Evolutionary conservation across 1,284 basidiomycete genomes (phyloP), one percentile per base, ranked within the genome.

Genomic region (Tremellales sp.): DNA sequence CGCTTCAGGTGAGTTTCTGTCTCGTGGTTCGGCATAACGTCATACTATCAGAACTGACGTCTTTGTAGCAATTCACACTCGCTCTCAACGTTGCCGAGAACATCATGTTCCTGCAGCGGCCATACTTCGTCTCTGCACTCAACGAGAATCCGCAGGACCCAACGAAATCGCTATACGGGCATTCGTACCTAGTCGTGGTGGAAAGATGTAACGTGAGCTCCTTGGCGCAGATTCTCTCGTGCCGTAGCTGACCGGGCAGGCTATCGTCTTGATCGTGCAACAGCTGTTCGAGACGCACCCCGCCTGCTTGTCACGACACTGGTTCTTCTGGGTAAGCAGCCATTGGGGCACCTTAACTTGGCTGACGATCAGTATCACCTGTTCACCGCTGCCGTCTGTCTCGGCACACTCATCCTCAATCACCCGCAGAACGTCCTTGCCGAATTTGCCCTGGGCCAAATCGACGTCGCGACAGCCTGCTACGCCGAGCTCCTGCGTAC

Each of bases 81-180:
- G 53, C 56, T 8, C 51, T 65, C 8, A 64, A 61, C 45, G 50
- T 62, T n/a, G 52, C 56, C 7, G 63, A 65, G 40, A 52, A 53
- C 25, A 48, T 65, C 26, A 33, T 68, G 19, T 62, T 59, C 47
- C 51, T 68, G 11, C 58, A 60, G 21, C 42, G 65, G 36, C 64
- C 63, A 2, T 68, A 61, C 48, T 68, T 68, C 40, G 62, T 64
- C 26, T 51, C 56, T 39, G 65, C 65, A 8, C 59, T 68, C 37
- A 53, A 65, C 23, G 60, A 62, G 17, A 46, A 53, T 31, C 60
- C 61, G 4, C 40, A 47, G 12, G 63, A 68, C 33, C 65, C 65
- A 2, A 54, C 58, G 3, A 39, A 54, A 26, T 54, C 52, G 2
- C 37, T 53, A 7, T 65, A 58, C 46, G 64, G 63, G 3, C 52